Conservation (phyloP, 352 stramenopile genomes). For the Phytophthora pisi region DNA sequence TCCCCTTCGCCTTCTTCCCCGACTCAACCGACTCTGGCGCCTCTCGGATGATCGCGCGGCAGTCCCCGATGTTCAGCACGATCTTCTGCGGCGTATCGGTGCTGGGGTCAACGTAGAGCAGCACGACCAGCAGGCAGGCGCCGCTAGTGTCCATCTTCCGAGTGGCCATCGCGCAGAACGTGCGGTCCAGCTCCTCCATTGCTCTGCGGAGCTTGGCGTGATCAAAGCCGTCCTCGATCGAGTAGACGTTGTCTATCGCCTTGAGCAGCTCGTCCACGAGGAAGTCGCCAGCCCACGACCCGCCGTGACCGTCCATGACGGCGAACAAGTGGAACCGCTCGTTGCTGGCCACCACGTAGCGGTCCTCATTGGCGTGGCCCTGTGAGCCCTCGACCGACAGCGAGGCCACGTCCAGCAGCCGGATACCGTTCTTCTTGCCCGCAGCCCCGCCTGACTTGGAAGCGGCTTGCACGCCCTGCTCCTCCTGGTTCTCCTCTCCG, state of each 20-base stretch:
- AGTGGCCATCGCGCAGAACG: slow-evolving; percentile 47
- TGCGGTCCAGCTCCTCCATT: slow-evolving; percentile 54
- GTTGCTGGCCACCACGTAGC: slow-evolving; percentile 54
- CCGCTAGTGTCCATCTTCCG: slow-evolving; percentile 60
- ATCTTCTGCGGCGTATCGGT: slow-evolving; percentile 49
- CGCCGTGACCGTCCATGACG: slow-evolving; percentile 80
- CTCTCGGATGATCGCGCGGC: slow-evolving; percentile 62
- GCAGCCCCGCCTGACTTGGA: slow-evolving; percentile 7
- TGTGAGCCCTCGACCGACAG: slow-evolving; percentile 54
- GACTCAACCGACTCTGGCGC: slow-evolving; percentile 7
- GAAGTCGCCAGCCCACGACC: slow-evolving; percentile 60
- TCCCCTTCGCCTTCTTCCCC: slow-evolving; percentile 15
- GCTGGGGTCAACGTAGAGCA: slow-evolving; percentile 53
- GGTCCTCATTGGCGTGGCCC: slow-evolving; percentile 75
- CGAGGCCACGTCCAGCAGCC: slow-evolving; percentile 44
- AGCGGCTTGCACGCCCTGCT: background rate
- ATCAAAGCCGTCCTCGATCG: slow-evolving; percentile 38
- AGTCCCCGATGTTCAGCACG: slow-evolving; percentile 81
- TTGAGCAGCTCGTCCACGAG: slow-evolving; percentile 55
- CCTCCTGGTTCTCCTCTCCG: slow-evolving; percentile 24
- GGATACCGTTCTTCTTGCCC: slow-evolving; percentile 42
- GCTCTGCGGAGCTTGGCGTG: slow-evolving; percentile 36
- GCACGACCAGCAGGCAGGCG: slow-evolving; percentile 63
- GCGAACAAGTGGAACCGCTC: slow-evolving; percentile 67
- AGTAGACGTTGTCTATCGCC: slow-evolving; percentile 49